Evolutionary conservation across 768 basidiomycete genomes (phyloP), one percentile per base, ranked within the genome.

Genomic region (Tylopilus plumbeoviolaceoides): DNA sequence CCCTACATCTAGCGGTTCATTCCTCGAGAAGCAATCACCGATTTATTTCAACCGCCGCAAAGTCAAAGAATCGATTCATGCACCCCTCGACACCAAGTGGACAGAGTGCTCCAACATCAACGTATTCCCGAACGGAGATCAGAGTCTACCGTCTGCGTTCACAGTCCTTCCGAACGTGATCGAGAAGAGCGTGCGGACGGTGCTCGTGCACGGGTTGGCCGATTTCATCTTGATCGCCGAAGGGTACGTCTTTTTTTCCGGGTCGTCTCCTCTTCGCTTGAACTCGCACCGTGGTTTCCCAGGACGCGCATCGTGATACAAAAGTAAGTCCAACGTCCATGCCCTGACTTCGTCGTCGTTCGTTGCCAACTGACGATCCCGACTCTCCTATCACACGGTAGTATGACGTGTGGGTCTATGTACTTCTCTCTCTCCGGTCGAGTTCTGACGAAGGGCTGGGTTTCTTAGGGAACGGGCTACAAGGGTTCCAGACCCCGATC

Each of bases 401-500:
- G 73, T 45, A 75, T 75, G 72, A 75, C 73, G 0, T 75, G 74
- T 74, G 61, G 18, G 72, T 63, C 35, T 9, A 30, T 30, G 30
- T 23, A 23, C 23, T 2, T 30, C 7, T 30, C 8, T 9, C 30
- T 12, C 33, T 33, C 12, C 14, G 17, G 35, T 36, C 15, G 35
- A 15, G 35, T 17, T 36, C 35, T 33, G 31, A 33, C 31, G 10
- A 10, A 12, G 4, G 31, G 31, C 31, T 36, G 5, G 11, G 11
- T 15, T 35, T 18, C 8, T 7, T 35, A 44, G 80, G 81, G 87
- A 73, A 72, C 53, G 84, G 84, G 1, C 31, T 71, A 51, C 87
- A 89, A 71, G 87, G 87, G 0, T 89, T 89, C 79, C 86, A 84
- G 56, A 82, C 76, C 0, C 85, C 84, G 6, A 85, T 87, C 43